These are phyloP conservation scores for Blastobotrys capitulatus DNA, from an alignment of 1,139 yeast species.

Conservation along the genomic window DNA sequence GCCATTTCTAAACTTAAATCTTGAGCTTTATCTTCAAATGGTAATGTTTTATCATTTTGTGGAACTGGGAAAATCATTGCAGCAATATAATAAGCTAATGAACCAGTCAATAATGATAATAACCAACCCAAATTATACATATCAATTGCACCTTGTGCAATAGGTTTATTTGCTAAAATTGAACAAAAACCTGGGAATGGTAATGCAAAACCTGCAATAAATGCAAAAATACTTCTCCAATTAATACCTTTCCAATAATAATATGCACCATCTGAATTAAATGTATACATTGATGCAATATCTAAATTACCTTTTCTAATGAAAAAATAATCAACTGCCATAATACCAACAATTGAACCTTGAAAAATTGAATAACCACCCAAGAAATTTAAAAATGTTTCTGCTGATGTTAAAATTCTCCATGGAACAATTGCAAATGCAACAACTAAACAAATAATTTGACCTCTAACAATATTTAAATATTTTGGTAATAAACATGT, in stretches of 20 bases:
- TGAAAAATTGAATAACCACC: constrained; percentile 34
- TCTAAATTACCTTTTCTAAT: constrained; percentile 28
- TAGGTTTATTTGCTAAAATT: constrained; percentile 9
- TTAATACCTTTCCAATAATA: constrained; percentile 37
- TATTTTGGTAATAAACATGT: constrained; percentile 51
- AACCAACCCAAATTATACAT: constrained; percentile 20
- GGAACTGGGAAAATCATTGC: constrained; percentile 12
- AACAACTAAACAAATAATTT: constrained; percentile 23
- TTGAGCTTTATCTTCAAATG: constrained; percentile 13
- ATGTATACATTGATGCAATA: constrained; percentile 25
- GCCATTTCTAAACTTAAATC: constrained; percentile 14
- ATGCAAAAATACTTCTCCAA: constrained; percentile 33
- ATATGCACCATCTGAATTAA: constrained; percentile 25
- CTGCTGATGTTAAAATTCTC: constrained; percentile 33
- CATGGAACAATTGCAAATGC: constrained; percentile 35
- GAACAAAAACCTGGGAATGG: constrained; percentile 33
- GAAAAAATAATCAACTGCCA: constrained; percentile 30
- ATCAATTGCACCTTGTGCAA: constrained; percentile 17
- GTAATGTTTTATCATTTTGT: constrained; percentile 11
- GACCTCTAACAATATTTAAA: constrained; percentile 47
- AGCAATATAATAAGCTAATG: constrained; percentile 12
- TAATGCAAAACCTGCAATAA: constrained; percentile 29
- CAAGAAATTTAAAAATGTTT: constrained; percentile 31
- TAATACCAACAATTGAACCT: constrained; percentile 32
- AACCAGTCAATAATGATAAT: constrained; percentile 13